phyloP scores from a whole-genome alignment of 768 basidiomycete species.

The Boletus coccyginus region DNA sequence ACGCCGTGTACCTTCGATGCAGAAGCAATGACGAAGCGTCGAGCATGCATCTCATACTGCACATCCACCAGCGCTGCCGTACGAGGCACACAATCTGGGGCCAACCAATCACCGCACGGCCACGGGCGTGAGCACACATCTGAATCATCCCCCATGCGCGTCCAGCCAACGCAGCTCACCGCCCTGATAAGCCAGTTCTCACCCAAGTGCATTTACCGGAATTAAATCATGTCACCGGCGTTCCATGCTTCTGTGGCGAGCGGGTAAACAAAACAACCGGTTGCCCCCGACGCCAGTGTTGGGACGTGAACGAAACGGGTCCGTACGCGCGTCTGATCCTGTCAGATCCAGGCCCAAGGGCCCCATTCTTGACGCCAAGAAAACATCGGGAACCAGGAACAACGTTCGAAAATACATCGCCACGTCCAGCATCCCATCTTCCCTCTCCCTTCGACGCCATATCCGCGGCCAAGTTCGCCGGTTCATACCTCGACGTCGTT shows the following conservation, averaged over 20 bases:
- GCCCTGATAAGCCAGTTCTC: constrained; percentile 3
- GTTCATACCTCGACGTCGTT: not conserved
- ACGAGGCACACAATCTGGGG: too few relatives aligned
- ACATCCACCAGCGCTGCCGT: not conserved
- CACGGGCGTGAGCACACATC: not conserved
- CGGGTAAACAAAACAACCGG: not conserved
- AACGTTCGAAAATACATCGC: too few relatives aligned
- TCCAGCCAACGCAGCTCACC: too few relatives aligned
- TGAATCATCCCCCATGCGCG: too few relatives aligned
- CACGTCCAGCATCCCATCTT: not conserved
- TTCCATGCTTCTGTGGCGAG: constrained; percentile 2
- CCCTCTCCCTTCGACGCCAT: not conserved
- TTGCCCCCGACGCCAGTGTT: not conserved
- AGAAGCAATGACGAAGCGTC: too few relatives aligned
- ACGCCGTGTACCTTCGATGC: too few relatives aligned
- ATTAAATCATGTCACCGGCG: not conserved
- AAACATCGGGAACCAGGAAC: too few relatives aligned
- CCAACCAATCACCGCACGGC: not conserved
- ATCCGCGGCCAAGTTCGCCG: not conserved
- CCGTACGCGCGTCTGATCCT: not conserved
- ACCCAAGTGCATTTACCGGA: not conserved
- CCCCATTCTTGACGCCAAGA: not conserved
- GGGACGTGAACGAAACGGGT: not conserved
- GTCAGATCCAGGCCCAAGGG: not conserved
- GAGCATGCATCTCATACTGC: too few relatives aligned